These are phyloP conservation scores for Huntiella abstrusa DNA, from an alignment of 2,329 filamentous ascomycete species.

Conservation along the genomic window DNA sequence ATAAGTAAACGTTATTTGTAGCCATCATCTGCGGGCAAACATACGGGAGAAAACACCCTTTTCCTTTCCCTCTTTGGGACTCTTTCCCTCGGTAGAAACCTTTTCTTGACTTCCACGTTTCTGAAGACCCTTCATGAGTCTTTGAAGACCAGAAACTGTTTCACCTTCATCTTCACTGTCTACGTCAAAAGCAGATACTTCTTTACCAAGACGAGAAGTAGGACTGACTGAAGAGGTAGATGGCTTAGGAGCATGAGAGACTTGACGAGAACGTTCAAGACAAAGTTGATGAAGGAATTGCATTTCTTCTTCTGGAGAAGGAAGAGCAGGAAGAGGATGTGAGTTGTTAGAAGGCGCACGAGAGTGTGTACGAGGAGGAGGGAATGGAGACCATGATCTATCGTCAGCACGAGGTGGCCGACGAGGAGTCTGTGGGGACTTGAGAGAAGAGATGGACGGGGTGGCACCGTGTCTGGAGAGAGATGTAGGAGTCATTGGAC, in stretches of 20 bases:
- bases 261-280: slow-evolving; percentile 1
- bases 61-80: slow-evolving; percentile 5
- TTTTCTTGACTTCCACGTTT: slow-evolving; percentile 10
- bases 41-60: slow-evolving; percentile 13
- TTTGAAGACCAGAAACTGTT: slow-evolving; percentile 3
- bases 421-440: slow-evolving; percentile 1
- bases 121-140: slow-evolving; percentile 10
- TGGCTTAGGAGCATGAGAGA: neutral
- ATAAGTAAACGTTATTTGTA: neutral
- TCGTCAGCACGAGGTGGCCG: slow-evolving; percentile 7
- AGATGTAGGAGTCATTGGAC: slow-evolving; percentile 4
- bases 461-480: neutral
- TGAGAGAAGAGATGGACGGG: slow-evolving; percentile 5
- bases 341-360: slow-evolving; percentile 2
- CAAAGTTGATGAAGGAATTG: slow-evolving; percentile 9
- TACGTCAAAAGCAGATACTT: slow-evolving; percentile 8
- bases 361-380: neutral
- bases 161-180: slow-evolving; percentile 6
- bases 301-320: slow-evolving; percentile 6
- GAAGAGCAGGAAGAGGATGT: slow-evolving; percentile 1
- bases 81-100: slow-evolving; percentile 4
- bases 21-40: slow-evolving; percentile 10
- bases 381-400: slow-evolving; percentile 9
- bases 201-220: neutral
- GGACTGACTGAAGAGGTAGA: neutral